Conservation (phyloP, 2,329 filamentous ascomycete genomes). For the Penicillium sp. region DNA sequence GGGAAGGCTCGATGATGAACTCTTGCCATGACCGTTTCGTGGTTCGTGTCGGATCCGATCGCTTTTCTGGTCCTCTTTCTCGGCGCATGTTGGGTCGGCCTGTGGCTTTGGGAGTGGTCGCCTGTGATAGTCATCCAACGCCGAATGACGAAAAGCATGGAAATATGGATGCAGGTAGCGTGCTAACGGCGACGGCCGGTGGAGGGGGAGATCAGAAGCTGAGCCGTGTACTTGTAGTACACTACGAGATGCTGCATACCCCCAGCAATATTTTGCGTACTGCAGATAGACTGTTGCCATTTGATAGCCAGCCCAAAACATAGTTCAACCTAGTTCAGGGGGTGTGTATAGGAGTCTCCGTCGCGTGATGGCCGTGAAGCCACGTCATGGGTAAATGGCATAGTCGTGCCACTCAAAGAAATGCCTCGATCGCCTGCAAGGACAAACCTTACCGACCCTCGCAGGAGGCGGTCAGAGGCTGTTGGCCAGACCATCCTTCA, state of each 20-base stretch:
- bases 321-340: background rate
- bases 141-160: background rate
- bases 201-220: slow-evolving; percentile 17
- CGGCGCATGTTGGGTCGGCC: background rate
- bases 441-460: slow-evolving; percentile 27
- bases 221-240: slow-evolving; percentile 10
- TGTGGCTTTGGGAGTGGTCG: background rate
- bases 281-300: no score
- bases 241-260: background rate
- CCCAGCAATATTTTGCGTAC: slow-evolving; percentile 12
- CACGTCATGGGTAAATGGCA: background rate
- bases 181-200: slow-evolving; percentile 6
- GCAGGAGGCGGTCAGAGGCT: slow-evolving; percentile 30
- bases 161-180: background rate
- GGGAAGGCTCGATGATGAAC: background rate
- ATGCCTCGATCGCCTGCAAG: slow-evolving; percentile 24
- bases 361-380: slow-evolving; percentile 17
- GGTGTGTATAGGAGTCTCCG: background rate
- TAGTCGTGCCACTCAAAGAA: background rate
- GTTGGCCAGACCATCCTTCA: slow-evolving; percentile 14
- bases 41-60: background rate
- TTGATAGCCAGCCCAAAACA: background rate
- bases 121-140: background rate
- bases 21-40: background rate
- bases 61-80: background rate